Percentiles rank a stretch among this genome's conserved stretches.
Evolutionary conservation across 2,329 filamentous ascomycete genomes (phyloP).

Genomic region (Tolypocladium pustulatum): DNA sequence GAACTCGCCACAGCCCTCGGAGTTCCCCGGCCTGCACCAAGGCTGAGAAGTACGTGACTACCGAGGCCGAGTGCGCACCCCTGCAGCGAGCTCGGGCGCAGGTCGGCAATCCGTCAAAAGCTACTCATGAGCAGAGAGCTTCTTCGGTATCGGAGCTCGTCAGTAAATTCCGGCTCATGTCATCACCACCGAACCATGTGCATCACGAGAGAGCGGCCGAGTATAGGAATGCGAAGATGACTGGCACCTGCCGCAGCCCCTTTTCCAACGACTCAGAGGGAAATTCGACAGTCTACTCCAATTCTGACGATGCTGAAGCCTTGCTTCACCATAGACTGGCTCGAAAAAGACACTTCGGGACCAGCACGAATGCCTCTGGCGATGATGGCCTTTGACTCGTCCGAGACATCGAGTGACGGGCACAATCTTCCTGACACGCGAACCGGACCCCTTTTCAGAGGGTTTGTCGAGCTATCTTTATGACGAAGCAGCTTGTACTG

Average conservation of each 20-base stretch:
- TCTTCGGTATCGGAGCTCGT: slow-evolving; percentile 15
- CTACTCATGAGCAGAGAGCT: slow-evolving; percentile 3
- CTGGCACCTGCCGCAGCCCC: slow-evolving; percentile 3
- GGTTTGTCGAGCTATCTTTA: background rate
- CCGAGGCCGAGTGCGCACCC: background rate
- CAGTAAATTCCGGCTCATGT: slow-evolving; percentile 12
- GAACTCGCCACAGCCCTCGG: background rate
- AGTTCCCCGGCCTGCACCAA: slow-evolving; percentile 1
- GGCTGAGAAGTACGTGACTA: background rate
- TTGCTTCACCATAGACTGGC: background rate
- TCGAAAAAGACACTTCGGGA: background rate
- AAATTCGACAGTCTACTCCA: background rate
- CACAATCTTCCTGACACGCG: background rate
- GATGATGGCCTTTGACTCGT: background rate
- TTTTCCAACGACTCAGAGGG: slow-evolving; percentile 6
- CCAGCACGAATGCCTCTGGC: background rate
- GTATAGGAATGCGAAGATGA: background rate
- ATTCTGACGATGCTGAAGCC: background rate
- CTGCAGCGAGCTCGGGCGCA: background rate
- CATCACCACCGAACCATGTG: slow-evolving; percentile 2
- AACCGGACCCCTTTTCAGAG: background rate
- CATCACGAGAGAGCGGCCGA: background rate
- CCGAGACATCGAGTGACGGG: background rate
- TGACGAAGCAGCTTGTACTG: slow-evolving; percentile 1
- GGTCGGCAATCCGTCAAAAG: background rate